These are phyloP conservation scores for Candida andamanensis DNA, from an alignment of 805 yeast species.

Conservation along the genomic window DNA sequence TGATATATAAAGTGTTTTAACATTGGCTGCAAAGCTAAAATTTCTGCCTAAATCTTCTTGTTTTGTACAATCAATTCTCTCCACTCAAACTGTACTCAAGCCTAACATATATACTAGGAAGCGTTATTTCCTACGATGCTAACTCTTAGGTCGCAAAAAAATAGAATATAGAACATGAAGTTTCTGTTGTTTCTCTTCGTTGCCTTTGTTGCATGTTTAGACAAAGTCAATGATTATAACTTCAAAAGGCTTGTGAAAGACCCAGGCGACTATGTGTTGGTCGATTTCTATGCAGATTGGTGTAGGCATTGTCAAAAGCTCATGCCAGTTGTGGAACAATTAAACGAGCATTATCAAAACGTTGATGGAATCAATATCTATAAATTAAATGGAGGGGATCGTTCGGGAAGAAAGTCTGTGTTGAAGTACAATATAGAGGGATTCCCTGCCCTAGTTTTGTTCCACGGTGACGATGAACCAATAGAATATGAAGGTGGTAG, in stretches of 20 bases:
- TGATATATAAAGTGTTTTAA: too few relatives aligned
- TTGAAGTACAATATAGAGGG: slow-evolving; percentile 51
- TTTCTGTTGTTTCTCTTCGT: neutral
- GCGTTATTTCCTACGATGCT: neutral
- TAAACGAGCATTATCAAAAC: slow-evolving; percentile 26
- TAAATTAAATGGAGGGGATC: slow-evolving; percentile 54
- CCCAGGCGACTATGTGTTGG: slow-evolving; percentile 44
- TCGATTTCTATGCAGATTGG: slow-evolving; percentile 63
- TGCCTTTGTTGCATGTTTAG: slow-evolving; percentile 13
- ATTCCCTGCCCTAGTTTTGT: slow-evolving; percentile 60
- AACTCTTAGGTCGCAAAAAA: neutral
- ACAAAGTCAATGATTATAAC: slow-evolving; percentile 43
- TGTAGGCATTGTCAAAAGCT: slow-evolving; percentile 62
- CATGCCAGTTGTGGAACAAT: slow-evolving; percentile 44
- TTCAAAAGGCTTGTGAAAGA: slow-evolving; percentile 54
- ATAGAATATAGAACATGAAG: neutral
- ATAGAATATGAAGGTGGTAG: slow-evolving; percentile 54
- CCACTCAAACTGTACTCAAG: too few relatives aligned
- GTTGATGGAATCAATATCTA: slow-evolving; percentile 42
- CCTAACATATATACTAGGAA: too few relatives aligned
- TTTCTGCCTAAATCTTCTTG: too few relatives aligned
- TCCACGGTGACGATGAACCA: slow-evolving; percentile 50
- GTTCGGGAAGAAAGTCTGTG: slow-evolving; percentile 44
- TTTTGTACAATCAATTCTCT: too few relatives aligned
- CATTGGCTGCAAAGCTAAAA: too few relatives aligned